phyloP scores from a whole-genome alignment of 441 rosid genomes.

The Euphorbia schlechtendalii region DNA sequence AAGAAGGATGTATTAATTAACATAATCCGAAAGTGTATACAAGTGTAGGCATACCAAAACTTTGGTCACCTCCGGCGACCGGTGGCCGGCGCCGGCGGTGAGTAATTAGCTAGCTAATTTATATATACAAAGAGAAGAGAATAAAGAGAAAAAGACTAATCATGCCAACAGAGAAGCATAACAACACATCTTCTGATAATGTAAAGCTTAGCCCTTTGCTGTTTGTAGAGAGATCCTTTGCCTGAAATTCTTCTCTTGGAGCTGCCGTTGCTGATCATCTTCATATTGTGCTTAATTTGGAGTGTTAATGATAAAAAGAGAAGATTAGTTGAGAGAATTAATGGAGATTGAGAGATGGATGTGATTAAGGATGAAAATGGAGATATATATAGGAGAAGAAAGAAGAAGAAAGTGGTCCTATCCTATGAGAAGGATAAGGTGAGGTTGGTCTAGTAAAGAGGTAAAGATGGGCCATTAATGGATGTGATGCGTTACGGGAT shows the following conservation, averaged over 20 bases:
- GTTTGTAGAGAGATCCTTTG: conserved; percentile 67
- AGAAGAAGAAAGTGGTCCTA: conserved; percentile 30
- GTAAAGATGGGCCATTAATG: conserved; percentile 57
- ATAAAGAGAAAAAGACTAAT: conserved; percentile 27
- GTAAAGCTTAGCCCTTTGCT: conserved; percentile 86
- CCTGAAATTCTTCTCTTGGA: conserved; percentile 79
- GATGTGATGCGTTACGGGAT: conserved; percentile 60
- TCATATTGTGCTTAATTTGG: conserved; percentile 38
- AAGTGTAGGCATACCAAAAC: too few relatives aligned
- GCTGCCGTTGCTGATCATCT: conserved; percentile 49
- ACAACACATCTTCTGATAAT: conserved; percentile 89
- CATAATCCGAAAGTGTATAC: background rate
- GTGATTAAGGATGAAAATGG: background rate
- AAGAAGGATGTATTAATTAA: background rate
- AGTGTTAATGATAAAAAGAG: too few relatives aligned
- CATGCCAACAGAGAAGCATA: conserved; percentile 97
- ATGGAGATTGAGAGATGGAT: background rate
- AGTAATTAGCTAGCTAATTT: too few relatives aligned
- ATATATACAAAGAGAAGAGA: too few relatives aligned
- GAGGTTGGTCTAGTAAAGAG: conserved; percentile 56
- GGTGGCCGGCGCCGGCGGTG: background rate
- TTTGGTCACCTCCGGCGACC: too few relatives aligned
- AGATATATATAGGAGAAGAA: conserved; percentile 24
- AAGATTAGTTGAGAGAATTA: too few relatives aligned
- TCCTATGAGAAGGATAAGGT: too few relatives aligned